Evolutionary conservation across 441 rosid genomes (phyloP).

Genomic region (Hura crepitans): DNA sequence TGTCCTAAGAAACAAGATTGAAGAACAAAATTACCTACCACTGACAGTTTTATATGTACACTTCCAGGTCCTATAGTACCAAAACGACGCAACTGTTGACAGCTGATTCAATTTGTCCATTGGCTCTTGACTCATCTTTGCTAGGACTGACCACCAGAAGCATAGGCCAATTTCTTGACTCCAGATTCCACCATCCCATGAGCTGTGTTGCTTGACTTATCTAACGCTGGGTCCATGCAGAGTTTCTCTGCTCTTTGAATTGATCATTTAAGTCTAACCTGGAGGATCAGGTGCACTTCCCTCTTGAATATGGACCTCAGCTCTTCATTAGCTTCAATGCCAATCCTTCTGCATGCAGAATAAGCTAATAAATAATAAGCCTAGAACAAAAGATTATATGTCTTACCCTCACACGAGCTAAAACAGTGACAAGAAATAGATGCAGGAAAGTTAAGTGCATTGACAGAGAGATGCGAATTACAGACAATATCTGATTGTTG

Average conservation of each 20-base stretch:
- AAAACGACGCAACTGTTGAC: neutral
- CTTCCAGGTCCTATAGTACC: neutral
- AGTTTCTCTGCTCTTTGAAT: neutral
- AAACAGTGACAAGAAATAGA: neutral
- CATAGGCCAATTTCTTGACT: neutral
- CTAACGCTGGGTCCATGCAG: neutral
- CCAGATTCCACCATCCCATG: neutral
- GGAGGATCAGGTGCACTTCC: slow-evolving; percentile 83
- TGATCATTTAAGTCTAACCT: slow-evolving; percentile 58
- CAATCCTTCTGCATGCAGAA: slow-evolving; percentile 65
- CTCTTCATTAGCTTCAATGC: slow-evolving; percentile 91
- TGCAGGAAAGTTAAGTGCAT: neutral
- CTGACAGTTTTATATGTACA: neutral
- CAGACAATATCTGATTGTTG: neutral
- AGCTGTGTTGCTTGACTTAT: neutral
- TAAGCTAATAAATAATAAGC: neutral
- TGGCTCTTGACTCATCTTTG: neutral
- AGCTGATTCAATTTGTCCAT: neutral
- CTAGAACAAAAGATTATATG: neutral
- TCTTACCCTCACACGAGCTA: neutral
- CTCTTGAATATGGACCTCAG: slow-evolving; percentile 75
- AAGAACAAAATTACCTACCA: slow-evolving; percentile 5
- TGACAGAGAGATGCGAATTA: neutral
- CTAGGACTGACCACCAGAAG: neutral
- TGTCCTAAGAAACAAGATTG: neutral